These are phyloP conservation scores for Sordaria brevicollis DNA, from an alignment of 495 filamentous ascomycete species.

Conservation along the genomic window DNA sequence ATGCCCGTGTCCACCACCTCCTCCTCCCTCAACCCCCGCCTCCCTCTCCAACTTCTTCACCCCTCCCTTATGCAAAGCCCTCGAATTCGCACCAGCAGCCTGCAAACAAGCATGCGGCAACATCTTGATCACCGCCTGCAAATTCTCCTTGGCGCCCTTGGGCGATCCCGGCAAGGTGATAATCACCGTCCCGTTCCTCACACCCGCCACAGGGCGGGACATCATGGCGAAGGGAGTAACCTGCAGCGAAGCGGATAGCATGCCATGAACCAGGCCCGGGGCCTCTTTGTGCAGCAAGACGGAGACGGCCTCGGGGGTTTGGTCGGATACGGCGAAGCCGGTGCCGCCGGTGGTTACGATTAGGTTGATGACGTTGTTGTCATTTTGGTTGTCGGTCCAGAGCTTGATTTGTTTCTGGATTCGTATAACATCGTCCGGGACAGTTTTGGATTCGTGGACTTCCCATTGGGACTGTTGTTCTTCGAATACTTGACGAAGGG, in stretches of 20 bases:
- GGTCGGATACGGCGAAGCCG: conserved; percentile 81
- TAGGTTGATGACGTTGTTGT: conserved; percentile 50
- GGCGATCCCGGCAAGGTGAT: conserved; percentile 90
- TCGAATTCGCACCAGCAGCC: conserved; percentile 72
- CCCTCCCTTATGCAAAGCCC: conserved; percentile 69
- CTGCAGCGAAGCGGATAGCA: conserved; percentile 75
- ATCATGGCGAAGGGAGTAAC: conserved; percentile 98
- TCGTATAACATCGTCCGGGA: conserved; percentile 63
- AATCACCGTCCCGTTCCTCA: conserved; percentile 73
- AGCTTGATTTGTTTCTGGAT: conserved; percentile 62
- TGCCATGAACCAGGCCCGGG: conserved; percentile 83
- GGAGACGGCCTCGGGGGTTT: conserved; percentile 81
- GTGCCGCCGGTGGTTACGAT: conserved; percentile 88
- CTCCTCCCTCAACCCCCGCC: conserved; percentile 42
- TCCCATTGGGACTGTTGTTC: conserved; percentile 57
- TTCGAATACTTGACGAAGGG: conserved; percentile 57
- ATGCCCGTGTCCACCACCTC: conserved; percentile 12
- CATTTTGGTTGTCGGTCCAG: conserved; percentile 50
- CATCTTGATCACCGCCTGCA: conserved; percentile 80
- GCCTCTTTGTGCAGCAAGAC: conserved; percentile 79
- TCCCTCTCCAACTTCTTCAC: conserved; percentile 75
- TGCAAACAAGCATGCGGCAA: conserved; percentile 90
- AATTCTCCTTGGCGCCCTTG: conserved; percentile 92
- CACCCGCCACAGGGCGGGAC: conserved; percentile 87
- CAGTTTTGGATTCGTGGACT: conserved; percentile 56